A percentile compares a stretch with the other conserved stretches of the same genome.
Conservation (phyloP, 169 alveolate genomes). For the Plasmodium gonderi region DNA sequence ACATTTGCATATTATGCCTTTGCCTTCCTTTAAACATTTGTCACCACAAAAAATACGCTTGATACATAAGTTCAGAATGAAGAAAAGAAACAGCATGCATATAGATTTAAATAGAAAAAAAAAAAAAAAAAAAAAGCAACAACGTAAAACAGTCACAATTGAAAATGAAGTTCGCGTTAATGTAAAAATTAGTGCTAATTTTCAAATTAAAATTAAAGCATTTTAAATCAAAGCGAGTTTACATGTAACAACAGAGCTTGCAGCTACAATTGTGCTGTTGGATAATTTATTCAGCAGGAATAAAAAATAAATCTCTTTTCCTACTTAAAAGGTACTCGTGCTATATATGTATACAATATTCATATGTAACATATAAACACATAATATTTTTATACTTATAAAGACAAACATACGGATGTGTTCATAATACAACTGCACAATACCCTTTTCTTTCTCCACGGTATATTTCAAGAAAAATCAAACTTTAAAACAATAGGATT, state of each 20-base stretch:
- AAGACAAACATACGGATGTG: background rate
- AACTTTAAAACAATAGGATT: background rate
- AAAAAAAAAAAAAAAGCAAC: background rate
- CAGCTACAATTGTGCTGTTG: background rate
- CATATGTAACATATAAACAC: background rate
- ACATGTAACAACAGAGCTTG: background rate
- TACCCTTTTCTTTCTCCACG: background rate
- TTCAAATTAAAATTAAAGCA: background rate
- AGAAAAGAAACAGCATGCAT: background rate
- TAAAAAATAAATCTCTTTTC: background rate
- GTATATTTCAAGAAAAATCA: background rate
- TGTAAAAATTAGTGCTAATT: background rate
- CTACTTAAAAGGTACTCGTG: background rate
- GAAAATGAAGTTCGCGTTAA: background rate
- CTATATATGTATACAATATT: background rate
- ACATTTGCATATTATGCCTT: background rate
- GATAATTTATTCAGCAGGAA: background rate
- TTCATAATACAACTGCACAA: background rate
- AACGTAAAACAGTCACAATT: background rate
- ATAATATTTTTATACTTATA: background rate
- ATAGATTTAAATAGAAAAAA: background rate
- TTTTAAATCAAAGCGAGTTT: too few species aligned
- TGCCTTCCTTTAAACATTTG: too few species aligned
- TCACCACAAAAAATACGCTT: too few species aligned
- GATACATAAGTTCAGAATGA: background rate